Base-by-base conservation (phyloP, 768 basidiomycete genomes). In the Leccinum rimulosum region DNA sequence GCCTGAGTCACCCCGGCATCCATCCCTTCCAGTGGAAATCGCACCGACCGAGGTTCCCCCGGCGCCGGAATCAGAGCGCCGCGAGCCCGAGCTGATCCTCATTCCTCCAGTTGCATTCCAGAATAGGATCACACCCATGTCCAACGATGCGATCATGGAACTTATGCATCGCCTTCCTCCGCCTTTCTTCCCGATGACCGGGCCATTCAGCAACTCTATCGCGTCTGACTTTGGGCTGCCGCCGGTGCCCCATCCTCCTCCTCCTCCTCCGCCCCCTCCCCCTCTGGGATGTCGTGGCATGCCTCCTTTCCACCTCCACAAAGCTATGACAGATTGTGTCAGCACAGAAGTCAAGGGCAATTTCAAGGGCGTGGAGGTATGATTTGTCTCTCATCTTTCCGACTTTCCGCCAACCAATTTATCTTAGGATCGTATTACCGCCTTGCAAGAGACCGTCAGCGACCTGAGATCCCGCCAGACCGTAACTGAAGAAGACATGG, bases 1-100 rank as follows among this genome's bases (percentile, higher is more conserved):
- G 47, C 72, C 69, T 7, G 66, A 72, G 33, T 77, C 74, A n/a
- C 71, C 73, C 28, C 64, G 55, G 40, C 60, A 56, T 30, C 50
- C 65, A 15, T 59, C 57, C 15, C 54, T 62, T 47, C 66, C 59
- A 55, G 50, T 53, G 30, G 70, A 65, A 33, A 19, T 47, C 12
- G 40, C 15, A 2, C 63, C 54, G 38, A 52, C 57, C 4, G 67
- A 71, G 30, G 45, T 49, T 1, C 51, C 45, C 12, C 54, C 55
- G 19, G 52, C 3, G 6, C 36, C 56, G 22, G 60, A 63, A 15
- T 36, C 11, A 5, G 56, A 54, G 43, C n/a, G n/a, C 22, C 40
- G 38, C 38, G 61, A 57, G 11, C 55, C 64, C 7, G 54, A 61
- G 19, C 59, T 55, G 4, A 8, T 57, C 28, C 54, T 51, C 14